Evolutionary conservation across 2,329 filamentous ascomycete genomes (phyloP), one percentile per base, ranked within the genome.

Genomic region (Cryphonectria radicalis): DNA sequence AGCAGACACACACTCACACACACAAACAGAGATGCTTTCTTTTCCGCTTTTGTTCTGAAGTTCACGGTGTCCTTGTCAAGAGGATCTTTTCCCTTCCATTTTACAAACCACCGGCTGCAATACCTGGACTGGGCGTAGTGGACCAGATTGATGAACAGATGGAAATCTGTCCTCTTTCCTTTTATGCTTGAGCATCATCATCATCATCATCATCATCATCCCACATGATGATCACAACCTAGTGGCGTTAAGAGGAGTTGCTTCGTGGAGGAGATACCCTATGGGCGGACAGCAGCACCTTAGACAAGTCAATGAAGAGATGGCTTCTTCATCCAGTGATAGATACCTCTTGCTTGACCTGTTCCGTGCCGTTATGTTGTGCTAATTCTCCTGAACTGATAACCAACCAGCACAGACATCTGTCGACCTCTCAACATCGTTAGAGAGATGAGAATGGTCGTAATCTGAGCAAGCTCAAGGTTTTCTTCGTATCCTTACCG

Each of bases 211-310:
- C 28, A 55, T 32, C 28, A 32, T 32, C 28, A 1, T 3, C 2
- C 28, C 4, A 28, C 25, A 32, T 19, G 25, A 17, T 17, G 11
- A 37, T 40, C 37, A 59, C 17, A 59, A 28, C 55, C 35, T 4
- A 40, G 35, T 40, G 59, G 59, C 32, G 59, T 62, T 22, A 62
- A 32, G 43, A 32, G 50, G 53, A 60, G 19, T 35, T 60, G 66
- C 37, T 42, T 59, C 25, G 37, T 28, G 66, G 53, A 60, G 55
- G 63, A 65, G 28, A 65, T 65, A 65, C 63, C 63, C 63, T 5
- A 65, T 64, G 22, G 37, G 42, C 25, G 37, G 46, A 25, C 14
- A 25, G 55, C 55, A 59, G 25, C 25, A 59, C 55, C 55, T 59
- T 35, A 35, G 28, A 59, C 55, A 28, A 59, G 55, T 59, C 25